Percentiles rank a stretch among this genome's conserved stretches.
These are phyloP conservation scores for Colletotrichum australisinense DNA, from an alignment of 2,329 filamentous ascomycete genomes.

Conservation along the genomic window DNA sequence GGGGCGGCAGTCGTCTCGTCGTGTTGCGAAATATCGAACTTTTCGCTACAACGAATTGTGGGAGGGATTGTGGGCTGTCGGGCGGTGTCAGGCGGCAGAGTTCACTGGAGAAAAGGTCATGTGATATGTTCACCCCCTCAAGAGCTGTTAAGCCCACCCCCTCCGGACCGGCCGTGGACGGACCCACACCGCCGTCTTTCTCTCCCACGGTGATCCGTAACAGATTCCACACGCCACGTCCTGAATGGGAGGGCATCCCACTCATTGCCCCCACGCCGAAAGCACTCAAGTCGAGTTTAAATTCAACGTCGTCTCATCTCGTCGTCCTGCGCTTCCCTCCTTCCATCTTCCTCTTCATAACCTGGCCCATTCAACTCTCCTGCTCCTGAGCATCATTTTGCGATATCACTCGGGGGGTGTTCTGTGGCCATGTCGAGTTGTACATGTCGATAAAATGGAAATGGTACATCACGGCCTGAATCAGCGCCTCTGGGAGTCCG, in stretches of 20 bases:
- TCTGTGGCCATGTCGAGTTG: neutral
- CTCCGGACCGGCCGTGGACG: neutral
- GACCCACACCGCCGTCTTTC: neutral
- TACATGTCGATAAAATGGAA: neutral
- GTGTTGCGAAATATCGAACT: slow-evolving; percentile 55
- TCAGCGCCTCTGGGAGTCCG: neutral
- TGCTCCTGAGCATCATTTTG: slow-evolving; percentile 34
- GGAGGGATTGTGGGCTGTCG: slow-evolving; percentile 53
- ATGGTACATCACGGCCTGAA: neutral
- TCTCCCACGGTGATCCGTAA: slow-evolving; percentile 30
- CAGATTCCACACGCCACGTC: slow-evolving; percentile 29
- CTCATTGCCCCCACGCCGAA: slow-evolving; percentile 34
- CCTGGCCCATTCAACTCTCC: slow-evolving; percentile 11
- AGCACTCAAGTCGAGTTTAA: slow-evolving; percentile 36
- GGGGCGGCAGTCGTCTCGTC: slow-evolving; percentile 14
- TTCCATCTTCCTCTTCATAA: slow-evolving; percentile 5
- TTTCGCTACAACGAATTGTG: slow-evolving; percentile 56
- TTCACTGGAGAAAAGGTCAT: neutral
- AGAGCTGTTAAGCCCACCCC: neutral
- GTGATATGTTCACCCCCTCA: slow-evolving; percentile 4
- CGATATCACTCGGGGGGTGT: slow-evolving; percentile 36
- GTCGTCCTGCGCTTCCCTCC: neutral
- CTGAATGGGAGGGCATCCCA: slow-evolving; percentile 33
- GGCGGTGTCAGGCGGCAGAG: slow-evolving; percentile 54
- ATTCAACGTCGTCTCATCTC: slow-evolving; percentile 38